Conservation (phyloP, 1,284 basidiomycete species). For the Sphaerobolus stellatus region DNA sequence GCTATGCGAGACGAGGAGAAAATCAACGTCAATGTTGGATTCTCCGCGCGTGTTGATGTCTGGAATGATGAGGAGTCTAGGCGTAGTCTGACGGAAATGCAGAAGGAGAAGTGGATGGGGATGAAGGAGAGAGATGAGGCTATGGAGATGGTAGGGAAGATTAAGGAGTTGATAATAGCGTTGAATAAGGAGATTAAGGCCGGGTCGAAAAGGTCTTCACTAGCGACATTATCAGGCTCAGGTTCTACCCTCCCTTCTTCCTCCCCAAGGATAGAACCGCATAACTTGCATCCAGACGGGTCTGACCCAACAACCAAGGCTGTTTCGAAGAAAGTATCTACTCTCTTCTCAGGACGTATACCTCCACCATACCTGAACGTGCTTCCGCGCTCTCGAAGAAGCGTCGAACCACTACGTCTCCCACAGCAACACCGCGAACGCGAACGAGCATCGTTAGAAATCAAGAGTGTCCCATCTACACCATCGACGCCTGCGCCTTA, state of each 20-base stretch:
- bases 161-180: conserved; percentile 4
- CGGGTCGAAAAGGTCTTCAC: conserved; percentile 1
- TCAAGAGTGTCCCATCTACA: too few relatives aligned
- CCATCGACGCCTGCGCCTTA: background rate
- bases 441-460: background rate
- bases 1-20: background rate
- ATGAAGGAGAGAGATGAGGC: conserved; percentile 13
- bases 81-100: background rate
- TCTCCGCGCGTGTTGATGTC: too few relatives aligned
- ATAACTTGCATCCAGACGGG: too few relatives aligned
- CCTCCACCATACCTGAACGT: conserved; percentile 4
- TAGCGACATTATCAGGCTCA: background rate
- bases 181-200: conserved; percentile 4
- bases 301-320: background rate
- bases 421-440: background rate
- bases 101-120: conserved; percentile 11
- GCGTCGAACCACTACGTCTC: conserved; percentile 11
- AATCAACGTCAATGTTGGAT: too few relatives aligned
- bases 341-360: conserved; percentile 8
- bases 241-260: background rate
- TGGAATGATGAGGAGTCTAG: background rate
- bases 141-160: conserved; percentile 11
- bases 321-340: conserved; percentile 3
- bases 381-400: conserved; percentile 9
- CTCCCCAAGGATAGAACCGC: too few relatives aligned